Evolutionary conservation across 176 grass and related monocot genomes (phyloP).

Genomic region (Zea luxurians): DNA sequence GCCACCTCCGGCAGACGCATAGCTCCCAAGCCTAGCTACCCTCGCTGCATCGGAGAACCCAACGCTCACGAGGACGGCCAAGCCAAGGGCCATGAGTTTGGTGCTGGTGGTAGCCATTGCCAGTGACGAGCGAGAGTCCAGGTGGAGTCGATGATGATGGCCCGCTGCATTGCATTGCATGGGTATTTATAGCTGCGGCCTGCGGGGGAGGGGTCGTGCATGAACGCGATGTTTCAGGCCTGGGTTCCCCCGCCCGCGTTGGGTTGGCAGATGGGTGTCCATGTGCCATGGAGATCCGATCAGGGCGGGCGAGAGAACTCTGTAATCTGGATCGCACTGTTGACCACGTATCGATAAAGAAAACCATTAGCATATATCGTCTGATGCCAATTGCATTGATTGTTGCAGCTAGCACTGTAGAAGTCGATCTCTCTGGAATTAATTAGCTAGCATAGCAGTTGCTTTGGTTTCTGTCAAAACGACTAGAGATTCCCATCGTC

Average conservation of each 20-base stretch:
- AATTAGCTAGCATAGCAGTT: slow-evolving; percentile 26
- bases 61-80: slow-evolving; percentile 40
- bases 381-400: neutral
- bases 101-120: slow-evolving; percentile 37
- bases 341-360: slow-evolving; percentile 25
- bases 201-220: neutral
- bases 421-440: neutral
- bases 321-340: slow-evolving; percentile 4
- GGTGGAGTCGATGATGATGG: slow-evolving; percentile 8
- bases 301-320: neutral
- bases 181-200: slow-evolving; percentile 44
- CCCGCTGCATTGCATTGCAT: neutral
- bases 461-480: slow-evolving; percentile 2
- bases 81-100: slow-evolving; percentile 43
- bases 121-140: slow-evolving; percentile 8
- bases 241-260: neutral
- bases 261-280: neutral
- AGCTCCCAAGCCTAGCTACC: neutral
- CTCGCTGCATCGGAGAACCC: slow-evolving; percentile 44
- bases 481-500: slow-evolving; percentile 10
- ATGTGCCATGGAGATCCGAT: slow-evolving; percentile 26
- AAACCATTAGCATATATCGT: neutral
- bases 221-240: slow-evolving; percentile 11
- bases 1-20: neutral
- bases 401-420: slow-evolving; percentile 11